Conservation (phyloP, 345 rosid species). For the Balakata baccata region DNA sequence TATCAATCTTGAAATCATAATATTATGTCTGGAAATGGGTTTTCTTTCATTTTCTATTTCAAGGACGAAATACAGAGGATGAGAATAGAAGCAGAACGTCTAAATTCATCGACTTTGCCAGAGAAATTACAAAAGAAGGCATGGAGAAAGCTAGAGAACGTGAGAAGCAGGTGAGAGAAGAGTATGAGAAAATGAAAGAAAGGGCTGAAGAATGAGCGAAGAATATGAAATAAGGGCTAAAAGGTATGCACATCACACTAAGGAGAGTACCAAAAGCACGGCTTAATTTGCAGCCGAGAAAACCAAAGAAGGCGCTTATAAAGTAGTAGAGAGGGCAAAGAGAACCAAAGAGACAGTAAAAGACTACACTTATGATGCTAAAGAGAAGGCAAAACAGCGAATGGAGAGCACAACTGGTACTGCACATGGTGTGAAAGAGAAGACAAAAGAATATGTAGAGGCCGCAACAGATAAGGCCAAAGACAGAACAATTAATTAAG, state of each 20-base stretch:
- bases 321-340: constrained; percentile 11
- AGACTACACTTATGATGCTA: constrained; percentile 14
- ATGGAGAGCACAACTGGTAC: constrained; percentile 11
- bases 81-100: not conserved
- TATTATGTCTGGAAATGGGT: not conserved
- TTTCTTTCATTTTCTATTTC: not conserved
- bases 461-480: constrained; percentile 15
- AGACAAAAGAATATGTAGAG: constrained; percentile 6
- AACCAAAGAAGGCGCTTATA: not conserved
- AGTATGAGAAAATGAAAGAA: constrained; percentile 4
- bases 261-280: constrained; percentile 14
- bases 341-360: not conserved
- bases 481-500: constrained; percentile 18
- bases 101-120: constrained; percentile 4
- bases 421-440: constrained; percentile 19
- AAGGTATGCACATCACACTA: constrained; percentile 17
- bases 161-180: constrained; percentile 3
- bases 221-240: constrained; percentile 24
- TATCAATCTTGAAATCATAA: not conserved
- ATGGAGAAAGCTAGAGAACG: constrained; percentile 2
- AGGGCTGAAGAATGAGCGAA: constrained; percentile 13
- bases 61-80: constrained; percentile 24
- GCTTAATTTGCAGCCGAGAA: not conserved
- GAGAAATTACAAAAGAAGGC: constrained; percentile 9
- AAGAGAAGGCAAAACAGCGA: constrained; percentile 18